Conservation (phyloP, 495 filamentous ascomycete genomes). For the Trichoderma orchidacearum region DNA sequence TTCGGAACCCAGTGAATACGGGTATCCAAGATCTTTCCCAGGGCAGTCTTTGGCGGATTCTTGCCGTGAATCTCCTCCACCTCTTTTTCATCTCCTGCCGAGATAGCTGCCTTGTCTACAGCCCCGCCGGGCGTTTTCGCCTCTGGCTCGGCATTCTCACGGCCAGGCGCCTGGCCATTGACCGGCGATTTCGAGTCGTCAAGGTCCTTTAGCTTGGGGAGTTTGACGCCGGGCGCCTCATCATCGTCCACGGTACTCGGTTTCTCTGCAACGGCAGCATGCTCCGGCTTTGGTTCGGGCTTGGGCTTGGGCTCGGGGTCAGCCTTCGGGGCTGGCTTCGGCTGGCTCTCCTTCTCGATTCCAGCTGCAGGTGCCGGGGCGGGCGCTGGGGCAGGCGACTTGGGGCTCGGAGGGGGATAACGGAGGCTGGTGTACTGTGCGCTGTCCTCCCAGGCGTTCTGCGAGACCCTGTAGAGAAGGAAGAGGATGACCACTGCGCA, state of each 20-base stretch:
- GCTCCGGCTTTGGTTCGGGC: neutral
- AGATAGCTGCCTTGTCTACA: slow-evolving; percentile 10
- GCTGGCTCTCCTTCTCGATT: slow-evolving; percentile 5
- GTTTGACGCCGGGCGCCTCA: slow-evolving; percentile 12
- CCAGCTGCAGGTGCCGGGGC: neutral
- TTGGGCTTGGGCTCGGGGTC: slow-evolving; percentile 2
- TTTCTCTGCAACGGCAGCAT: neutral
- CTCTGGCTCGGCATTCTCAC: neutral
- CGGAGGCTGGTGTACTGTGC: slow-evolving; percentile 11
- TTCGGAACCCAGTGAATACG: slow-evolving; percentile 51
- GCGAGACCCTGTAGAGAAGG: slow-evolving; percentile 50
- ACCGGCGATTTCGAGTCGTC: slow-evolving; percentile 13
- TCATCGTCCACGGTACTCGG: slow-evolving; percentile 5
- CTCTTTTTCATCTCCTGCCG: neutral
- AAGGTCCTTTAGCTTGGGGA: slow-evolving; percentile 23
- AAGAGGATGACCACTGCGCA: slow-evolving; percentile 53
- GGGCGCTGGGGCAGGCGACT: neutral
- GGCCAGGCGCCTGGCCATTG: slow-evolving; percentile 1
- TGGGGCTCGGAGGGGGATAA: neutral
- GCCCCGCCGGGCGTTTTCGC: neutral
- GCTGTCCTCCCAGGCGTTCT: slow-evolving; percentile 32
- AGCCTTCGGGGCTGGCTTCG: slow-evolving; percentile 3
- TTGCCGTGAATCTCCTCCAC: slow-evolving; percentile 1
- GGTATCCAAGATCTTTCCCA: slow-evolving; percentile 9
- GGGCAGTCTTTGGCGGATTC: neutral